Base-by-base conservation (phyloP, 139 green algal genomes). In the Micractinium sp. region DNA sequence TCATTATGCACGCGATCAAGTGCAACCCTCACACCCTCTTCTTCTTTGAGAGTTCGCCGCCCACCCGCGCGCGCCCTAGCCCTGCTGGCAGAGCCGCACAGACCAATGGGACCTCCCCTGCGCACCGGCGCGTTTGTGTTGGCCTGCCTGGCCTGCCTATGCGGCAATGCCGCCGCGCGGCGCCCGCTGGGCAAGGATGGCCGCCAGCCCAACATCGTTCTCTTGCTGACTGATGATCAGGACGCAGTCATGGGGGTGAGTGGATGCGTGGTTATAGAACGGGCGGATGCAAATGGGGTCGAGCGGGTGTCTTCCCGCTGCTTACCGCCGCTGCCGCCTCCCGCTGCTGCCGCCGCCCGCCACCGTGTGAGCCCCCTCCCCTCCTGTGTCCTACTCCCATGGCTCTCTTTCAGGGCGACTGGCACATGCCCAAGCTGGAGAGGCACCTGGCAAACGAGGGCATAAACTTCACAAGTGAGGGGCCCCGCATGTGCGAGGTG, bases 221-320 rank as follows among this genome's bases (percentile, higher is more conserved):
- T 74, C 35, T 31, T 81, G 25, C 75, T 81, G 19, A 81, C 75
- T 16, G 75, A 81, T 31, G 75, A 81, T 31, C 75, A 81, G 36
- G 75, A 81, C 31, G 75, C 75, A 13, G 25, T 38, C 75, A 81
- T 56, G 75, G 75, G 75, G 75, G 75, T 81, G 75, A 53, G 75
- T 5, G 33, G n/a, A 22, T 22, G 73, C 2, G 12, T 5, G 14
- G 33, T 33, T 1, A 27, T 3, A 25, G 35, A 23, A n/a, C 35
- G n/a, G n/a, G n/a, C n/a, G n/a, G n/a, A n/a, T n/a, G n/a, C n/a
- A n/a, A n/a, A n/a, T n/a, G n/a, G n/a, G n/a, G n/a, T n/a, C n/a
- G n/a, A n/a, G n/a, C n/a, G n/a, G n/a, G n/a, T n/a, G n/a, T n/a
- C n/a, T n/a, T n/a, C n/a, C n/a, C n/a, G n/a, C n/a, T n/a, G n/a